Evolutionary conservation across 192 early-diverging fungal genomes (phyloP).

Genomic region (Funneliformis mosseae): DNA sequence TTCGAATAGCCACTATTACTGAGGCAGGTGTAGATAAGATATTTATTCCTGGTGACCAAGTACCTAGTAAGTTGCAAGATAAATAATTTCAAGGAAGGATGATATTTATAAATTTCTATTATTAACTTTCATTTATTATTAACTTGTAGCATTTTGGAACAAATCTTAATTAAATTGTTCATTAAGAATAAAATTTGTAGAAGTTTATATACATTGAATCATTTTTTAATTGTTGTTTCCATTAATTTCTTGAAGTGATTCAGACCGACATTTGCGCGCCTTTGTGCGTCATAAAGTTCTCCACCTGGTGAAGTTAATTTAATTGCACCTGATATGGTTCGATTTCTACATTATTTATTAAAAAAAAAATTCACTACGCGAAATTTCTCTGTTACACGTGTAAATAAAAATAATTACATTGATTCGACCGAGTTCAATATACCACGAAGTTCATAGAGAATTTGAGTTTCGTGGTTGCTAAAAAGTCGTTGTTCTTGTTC

Average conservation of each 20-base stretch:
- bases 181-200: too few relatives aligned
- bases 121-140: too few relatives aligned
- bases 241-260: not conserved
- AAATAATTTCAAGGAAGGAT: conserved; percentile 3
- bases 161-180: too few relatives aligned
- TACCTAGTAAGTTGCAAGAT: conserved; percentile 53
- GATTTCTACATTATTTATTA: not conserved
- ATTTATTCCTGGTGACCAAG: conserved; percentile 82
- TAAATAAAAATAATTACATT: not conserved
- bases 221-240: too few relatives aligned
- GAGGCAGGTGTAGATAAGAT: conserved; percentile 85
- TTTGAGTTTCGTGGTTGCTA: conserved; percentile 10
- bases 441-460: conserved; percentile 6
- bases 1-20: conserved; percentile 92
- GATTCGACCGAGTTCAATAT: not conserved
- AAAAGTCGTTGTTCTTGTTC: not conserved
- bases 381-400: not conserved
- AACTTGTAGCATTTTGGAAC: too few relatives aligned
- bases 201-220: too few relatives aligned
- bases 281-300: not conserved
- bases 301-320: not conserved
- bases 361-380: too few relatives aligned
- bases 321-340: not conserved
- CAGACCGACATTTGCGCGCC: not conserved
- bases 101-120: too few relatives aligned